A percentile compares a stretch with the other conserved stretches of the same genome.
Evolutionary conservation across 352 stramenopile species (phyloP).

Genomic region (Plasmopara viticola): DNA sequence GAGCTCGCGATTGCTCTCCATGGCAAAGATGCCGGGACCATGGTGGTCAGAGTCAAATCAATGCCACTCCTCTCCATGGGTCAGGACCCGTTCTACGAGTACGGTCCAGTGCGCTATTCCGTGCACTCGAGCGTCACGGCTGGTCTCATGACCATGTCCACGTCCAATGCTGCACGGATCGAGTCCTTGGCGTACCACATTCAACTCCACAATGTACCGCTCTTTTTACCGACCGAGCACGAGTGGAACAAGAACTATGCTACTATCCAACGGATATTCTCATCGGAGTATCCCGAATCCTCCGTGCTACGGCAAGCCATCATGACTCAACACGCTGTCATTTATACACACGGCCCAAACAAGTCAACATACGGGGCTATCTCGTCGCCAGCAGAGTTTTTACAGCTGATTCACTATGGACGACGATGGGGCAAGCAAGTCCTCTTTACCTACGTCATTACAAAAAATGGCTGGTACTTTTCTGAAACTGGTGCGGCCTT

Average conservation of each 20-base stretch:
- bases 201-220: slow-evolving; percentile 30
- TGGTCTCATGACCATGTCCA: slow-evolving; percentile 29
- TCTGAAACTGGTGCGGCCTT: slow-evolving; percentile 34
- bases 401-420: slow-evolving; percentile 31
- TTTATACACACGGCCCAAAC: slow-evolving; percentile 29
- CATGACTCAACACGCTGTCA: slow-evolving; percentile 28
- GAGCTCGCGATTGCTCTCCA: slow-evolving; percentile 23
- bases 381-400: slow-evolving; percentile 26
- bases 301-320: slow-evolving; percentile 32
- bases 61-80: slow-evolving; percentile 5
- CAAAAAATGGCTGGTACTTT: slow-evolving; percentile 37
- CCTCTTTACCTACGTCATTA: slow-evolving; percentile 38
- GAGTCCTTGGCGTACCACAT: slow-evolving; percentile 34
- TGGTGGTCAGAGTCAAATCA: slow-evolving; percentile 31
- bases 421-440: slow-evolving; percentile 25
- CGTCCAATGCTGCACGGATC: slow-evolving; percentile 22
- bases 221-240: slow-evolving; percentile 25
- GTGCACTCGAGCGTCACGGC: slow-evolving; percentile 32
- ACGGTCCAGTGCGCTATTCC: slow-evolving; percentile 31
- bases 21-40: slow-evolving; percentile 17
- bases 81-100: slow-evolving; percentile 13
- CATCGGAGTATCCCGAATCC: slow-evolving; percentile 25
- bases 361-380: slow-evolving; percentile 26
- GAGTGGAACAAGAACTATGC: slow-evolving; percentile 41
- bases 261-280: slow-evolving; percentile 34